Evolutionary conservation across 2,329 filamentous ascomycete genomes (phyloP), one percentile per base, ranked within the genome.

Genomic region (Botrytis aclada): DNA sequence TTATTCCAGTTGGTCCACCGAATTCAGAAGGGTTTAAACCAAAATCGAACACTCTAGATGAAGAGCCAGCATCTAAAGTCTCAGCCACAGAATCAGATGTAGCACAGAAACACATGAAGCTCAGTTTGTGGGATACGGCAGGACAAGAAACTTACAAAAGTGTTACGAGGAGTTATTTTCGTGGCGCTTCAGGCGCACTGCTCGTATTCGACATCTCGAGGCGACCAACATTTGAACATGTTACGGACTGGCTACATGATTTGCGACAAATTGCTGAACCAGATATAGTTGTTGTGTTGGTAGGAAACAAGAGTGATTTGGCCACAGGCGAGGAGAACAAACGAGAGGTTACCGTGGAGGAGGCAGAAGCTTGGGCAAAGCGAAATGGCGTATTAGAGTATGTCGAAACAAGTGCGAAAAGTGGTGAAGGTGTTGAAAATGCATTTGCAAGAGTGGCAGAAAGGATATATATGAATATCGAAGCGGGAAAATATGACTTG

Each of bases 121-220:
- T 97, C 8, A 94, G 91, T 62, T 86, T 98, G 18, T 98, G 95
- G 95, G 95, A 98, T 81, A 98, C 95, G 0, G 95, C 95, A 25
- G 95, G 95, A 39, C 95, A 98, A 82, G 95, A 98, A 85, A 97
- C 94, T 20, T 98, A 98, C 86, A 98, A 98, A 82, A 95, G 92
- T 62, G 96, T 98, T 74, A 98, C 95, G 14, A 88, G 95, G 71
- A 96, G 93, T 71, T 92, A 92, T 81, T 92, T 92, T 80, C 86
- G 79, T 18, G 91, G 90, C 72, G 90, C 91, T 56, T 89, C 87
- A 0, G 91, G 91, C 45, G 91, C 91, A 8, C 87, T 99, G 22
- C 89, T 99, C 39, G 96, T 99, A 75, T 99, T 98, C 81, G 96
- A 99, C 83, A 95, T 99, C 77, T 93, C 93, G 41, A 89, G 96